Percentiles rank a stretch among this genome's conserved stretches.
These are phyloP conservation scores for Phyllachora maydis DNA, from an alignment of 2,329 filamentous ascomycete genomes.

Conservation along the genomic window DNA sequence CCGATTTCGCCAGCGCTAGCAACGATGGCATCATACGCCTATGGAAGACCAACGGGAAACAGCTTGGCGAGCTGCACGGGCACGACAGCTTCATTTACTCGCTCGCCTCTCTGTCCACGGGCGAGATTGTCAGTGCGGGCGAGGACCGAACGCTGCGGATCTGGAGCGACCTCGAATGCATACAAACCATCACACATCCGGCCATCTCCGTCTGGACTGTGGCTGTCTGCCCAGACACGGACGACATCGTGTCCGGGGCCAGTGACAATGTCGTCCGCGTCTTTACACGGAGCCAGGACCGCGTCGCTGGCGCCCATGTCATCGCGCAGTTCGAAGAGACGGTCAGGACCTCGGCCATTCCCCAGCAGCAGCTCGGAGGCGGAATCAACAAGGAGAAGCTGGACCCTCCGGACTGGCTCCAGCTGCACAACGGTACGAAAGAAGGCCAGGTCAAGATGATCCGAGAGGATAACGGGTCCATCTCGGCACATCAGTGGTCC, in stretches of 20 bases:
- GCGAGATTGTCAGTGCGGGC: conserved; percentile 75
- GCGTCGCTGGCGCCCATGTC: conserved; percentile 46
- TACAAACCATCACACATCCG: conserved; percentile 92
- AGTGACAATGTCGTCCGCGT: conserved; percentile 75
- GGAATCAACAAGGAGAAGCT: conserved; percentile 76
- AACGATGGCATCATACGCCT: conserved; percentile 81
- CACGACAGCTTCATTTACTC: conserved; percentile 95
- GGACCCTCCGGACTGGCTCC: conserved; percentile 72
- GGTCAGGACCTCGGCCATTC: conserved; percentile 67
- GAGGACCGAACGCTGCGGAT: conserved; percentile 87
- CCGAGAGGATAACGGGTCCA: conserved; percentile 55
- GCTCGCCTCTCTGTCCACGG: conserved; percentile 54
- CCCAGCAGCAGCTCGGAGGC: conserved; percentile 61
- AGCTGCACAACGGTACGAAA: conserved; percentile 69
- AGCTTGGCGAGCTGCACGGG: conserved; percentile 59
- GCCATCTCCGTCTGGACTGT: conserved; percentile 94
- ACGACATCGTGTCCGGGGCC: conserved; percentile 84
- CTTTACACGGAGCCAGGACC: conserved; percentile 54
- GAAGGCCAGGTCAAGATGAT: conserved; percentile 94
- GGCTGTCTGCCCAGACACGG: conserved; percentile 59
- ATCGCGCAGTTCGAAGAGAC: conserved; percentile 62
- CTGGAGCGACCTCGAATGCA: conserved; percentile 65
- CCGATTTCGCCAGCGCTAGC: conserved; percentile 84
- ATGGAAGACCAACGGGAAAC: conserved; percentile 64
- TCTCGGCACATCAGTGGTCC: conserved; percentile 84